A percentile compares a stretch with the other conserved stretches of the same genome.
phyloP scores from a whole-genome alignment of 163 green algal species.

The Chlamydomonas reinhardtii region DNA sequence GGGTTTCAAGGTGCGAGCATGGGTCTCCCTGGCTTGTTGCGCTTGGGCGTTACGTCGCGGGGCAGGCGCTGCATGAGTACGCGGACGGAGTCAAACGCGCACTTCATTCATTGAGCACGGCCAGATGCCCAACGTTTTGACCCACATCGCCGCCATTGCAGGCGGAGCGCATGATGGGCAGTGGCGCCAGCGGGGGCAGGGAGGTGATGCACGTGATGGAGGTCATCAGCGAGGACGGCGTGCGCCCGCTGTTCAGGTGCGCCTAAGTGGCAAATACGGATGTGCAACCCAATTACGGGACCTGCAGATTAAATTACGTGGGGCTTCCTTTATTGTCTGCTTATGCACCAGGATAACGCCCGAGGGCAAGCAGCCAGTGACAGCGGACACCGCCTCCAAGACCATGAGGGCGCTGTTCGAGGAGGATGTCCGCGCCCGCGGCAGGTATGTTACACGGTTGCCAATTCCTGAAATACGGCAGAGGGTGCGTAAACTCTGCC shows the following conservation, averaged over 20 bases:
- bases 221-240: conserved; percentile 63
- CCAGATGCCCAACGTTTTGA: no score
- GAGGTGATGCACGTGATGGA: conserved; percentile 63
- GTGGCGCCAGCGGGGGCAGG: conserved; percentile 22
- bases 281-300: neutral
- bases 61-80: no score
- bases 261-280: neutral
- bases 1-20: conserved; percentile 55
- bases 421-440: conserved; percentile 16
- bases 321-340: neutral
- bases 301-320: neutral
- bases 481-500: no score
- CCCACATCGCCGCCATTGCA: no score
- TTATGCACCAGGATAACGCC: conserved; percentile 67
- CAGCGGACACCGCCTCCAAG: conserved; percentile 56
- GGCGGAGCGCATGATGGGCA: conserved; percentile 63
- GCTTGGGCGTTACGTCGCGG: no score
- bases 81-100: no score
- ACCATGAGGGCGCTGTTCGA: conserved; percentile 69
- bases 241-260: conserved; percentile 76
- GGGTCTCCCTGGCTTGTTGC: no score
- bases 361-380: conserved; percentile 50
- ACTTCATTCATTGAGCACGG: no score
- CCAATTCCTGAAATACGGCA: no score
- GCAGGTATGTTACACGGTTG: conserved; percentile 19